Conservation (phyloP, 345 rosid species). For the Citrus trifoliata region DNA sequence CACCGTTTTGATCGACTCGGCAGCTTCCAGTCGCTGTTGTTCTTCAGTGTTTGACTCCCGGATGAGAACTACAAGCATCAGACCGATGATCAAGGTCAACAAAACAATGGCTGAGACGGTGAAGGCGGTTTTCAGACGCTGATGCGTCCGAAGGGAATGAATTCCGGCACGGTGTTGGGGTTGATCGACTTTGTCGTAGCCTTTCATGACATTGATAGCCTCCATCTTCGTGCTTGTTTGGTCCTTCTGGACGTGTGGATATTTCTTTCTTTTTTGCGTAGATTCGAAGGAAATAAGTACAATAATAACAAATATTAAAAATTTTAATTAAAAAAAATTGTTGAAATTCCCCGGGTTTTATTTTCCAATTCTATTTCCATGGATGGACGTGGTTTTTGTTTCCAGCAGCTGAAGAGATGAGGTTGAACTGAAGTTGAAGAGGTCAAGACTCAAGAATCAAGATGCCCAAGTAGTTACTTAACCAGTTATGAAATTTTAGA, state of each 20-base stretch:
- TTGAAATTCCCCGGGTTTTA: too few relatives aligned
- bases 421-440: background rate
- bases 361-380: too few relatives aligned
- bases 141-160: slow-evolving; percentile 30
- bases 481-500: background rate
- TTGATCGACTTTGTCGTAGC: slow-evolving; percentile 60
- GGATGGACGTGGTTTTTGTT: too few relatives aligned
- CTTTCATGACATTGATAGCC: slow-evolving; percentile 52
- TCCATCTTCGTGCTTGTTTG: slow-evolving; percentile 35
- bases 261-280: background rate
- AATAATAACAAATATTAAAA: too few relatives aligned
- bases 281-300: background rate
- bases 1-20: slow-evolving; percentile 42
- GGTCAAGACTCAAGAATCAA: background rate
- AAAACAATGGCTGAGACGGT: slow-evolving; percentile 41
- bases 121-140: slow-evolving; percentile 24
- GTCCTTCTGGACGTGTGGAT: too few relatives aligned
- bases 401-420: background rate
- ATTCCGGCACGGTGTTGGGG: slow-evolving; percentile 17
- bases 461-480: background rate
- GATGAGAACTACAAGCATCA: slow-evolving; percentile 30
- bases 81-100: slow-evolving; percentile 34
- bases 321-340: too few relatives aligned
- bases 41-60: slow-evolving; percentile 27
- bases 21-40: background rate